These are phyloP conservation scores for Diaporthe ampelina DNA, from an alignment of 2,329 filamentous ascomycete species.

Conservation along the genomic window DNA sequence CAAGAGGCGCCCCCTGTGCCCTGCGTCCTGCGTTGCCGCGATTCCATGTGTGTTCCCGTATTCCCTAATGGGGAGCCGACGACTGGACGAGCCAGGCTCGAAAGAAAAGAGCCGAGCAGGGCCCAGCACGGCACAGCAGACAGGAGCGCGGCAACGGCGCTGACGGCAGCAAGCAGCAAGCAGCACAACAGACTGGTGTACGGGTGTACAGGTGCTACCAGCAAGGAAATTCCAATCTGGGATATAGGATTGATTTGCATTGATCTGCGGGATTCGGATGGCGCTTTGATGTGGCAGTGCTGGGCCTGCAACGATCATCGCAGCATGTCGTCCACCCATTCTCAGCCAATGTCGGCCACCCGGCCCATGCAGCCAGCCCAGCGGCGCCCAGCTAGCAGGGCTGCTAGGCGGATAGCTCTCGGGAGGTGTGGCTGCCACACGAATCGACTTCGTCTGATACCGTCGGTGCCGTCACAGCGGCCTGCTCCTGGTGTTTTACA, in stretches of 20 bases:
- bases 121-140: background rate
- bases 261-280: slow-evolving; percentile 36
- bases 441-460: slow-evolving; percentile 10
- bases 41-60: background rate
- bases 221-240: slow-evolving; percentile 36
- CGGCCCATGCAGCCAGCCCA: background rate
- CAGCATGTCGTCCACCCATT: slow-evolving; percentile 10
- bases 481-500: slow-evolving; percentile 25
- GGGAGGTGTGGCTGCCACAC: background rate
- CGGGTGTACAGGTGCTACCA: background rate
- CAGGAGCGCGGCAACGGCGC: slow-evolving; percentile 16
- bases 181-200: no score
- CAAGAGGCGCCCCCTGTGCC: slow-evolving; percentile 15
- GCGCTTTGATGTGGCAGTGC: slow-evolving; percentile 38
- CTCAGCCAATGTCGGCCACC: background rate
- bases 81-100: background rate
- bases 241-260: slow-evolving; percentile 35
- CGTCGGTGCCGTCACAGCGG: slow-evolving; percentile 14
- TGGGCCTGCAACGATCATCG: slow-evolving; percentile 30
- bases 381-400: no score
- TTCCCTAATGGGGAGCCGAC: slow-evolving; percentile 1
- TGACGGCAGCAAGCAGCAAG: background rate
- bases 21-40: slow-evolving; percentile 1
- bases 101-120: background rate
- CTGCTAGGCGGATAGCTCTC: no score